Evolutionary conservation across 2,329 filamentous ascomycete species (phyloP), one percentile per base, ranked within the genome.

Genomic region (Hymenoscyphus fructigenus): DNA sequence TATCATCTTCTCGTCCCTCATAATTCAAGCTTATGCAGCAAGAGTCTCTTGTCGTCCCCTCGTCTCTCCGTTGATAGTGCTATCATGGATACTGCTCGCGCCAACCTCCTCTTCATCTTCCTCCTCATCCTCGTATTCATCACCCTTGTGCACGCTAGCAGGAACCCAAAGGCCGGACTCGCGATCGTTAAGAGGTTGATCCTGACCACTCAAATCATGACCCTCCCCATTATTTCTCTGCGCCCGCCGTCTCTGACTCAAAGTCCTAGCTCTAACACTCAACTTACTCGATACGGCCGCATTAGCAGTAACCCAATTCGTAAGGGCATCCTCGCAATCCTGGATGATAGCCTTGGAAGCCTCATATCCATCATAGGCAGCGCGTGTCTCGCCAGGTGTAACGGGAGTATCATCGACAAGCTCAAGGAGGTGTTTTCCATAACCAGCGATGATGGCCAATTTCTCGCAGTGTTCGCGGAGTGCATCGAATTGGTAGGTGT

Each of bases 281-380:
- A 99, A 87, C 78, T 92, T 93, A 64, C 85, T 90, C 71, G n/a
- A n/a, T n/a, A 99, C 93, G 57, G 92, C 89, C 5, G 95, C 94
- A 75, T 96, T 95, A 74, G 92, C 89, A 65, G 88, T 86, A 47
- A 98, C 93, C 95, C 95, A 99, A 83, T 97, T 97, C 77, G 93
- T 97, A 67, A 99, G 88, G 1, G 95, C 87, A 76, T 98, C 93
- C 80, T 99, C 95, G 78, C 95, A 99, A 79, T 99, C 95, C 81
- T 99, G 95, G 75, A 99, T 98, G 79, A 99, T 98, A 69, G 91
- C 94, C 82, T 97, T 98, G 85, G 92, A 96, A 68, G 93, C 93
- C 78, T 99, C 95, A 77, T 99, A 99, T 68, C 95, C 95, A 75
- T 99, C 95, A 76, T 99, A 99, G 0, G 95, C 93, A 61, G 92